Evolutionary conservation across 345 rosid species (phyloP), one percentile per base, ranked within the genome.

Genomic region (Sisymbrium altissimum): DNA sequence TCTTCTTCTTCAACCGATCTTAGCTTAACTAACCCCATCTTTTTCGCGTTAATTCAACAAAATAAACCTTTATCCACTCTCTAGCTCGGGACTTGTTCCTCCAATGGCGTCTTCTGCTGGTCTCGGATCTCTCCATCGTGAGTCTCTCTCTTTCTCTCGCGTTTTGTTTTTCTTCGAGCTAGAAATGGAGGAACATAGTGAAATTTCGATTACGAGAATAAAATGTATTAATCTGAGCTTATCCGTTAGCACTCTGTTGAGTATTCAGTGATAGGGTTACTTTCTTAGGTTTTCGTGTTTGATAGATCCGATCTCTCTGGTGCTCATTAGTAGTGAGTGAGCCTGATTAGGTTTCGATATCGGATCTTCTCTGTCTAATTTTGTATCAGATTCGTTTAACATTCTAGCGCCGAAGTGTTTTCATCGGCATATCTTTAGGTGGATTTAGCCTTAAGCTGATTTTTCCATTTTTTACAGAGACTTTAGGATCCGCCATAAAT

Each of bases 31-130:
- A 62, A 71, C 61, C 57, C 57, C 11, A 4, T 2, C 12, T 40
- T 30, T n/a, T 56, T 53, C 9, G 30, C 23, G 6, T 63, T 30
- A 21, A 13, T 2, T 60, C 50, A 49, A 1, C 35, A 11, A 0
- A 36, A 4, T 23, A 23, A 35, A 52, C 41, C 12, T 59, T 39
- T 76, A 17, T 50, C 9, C 30, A 3, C 44, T 56, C 53, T 65
- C 40, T 6, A 59, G 14, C 68, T 71, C 71, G 19, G 9, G 49
- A 62, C 53, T 35, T 50, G 25, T 23, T 55, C 72, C 56, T 65
- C 45, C 89, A 35, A 91, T 94, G 98, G 98, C 83, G 66, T 87
- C 92, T 69, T 83, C 88, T 33, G 75, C 87, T 36, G 78, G 81
- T 74, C 84, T 89, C 64, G 92, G 88, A 74, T 90, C 92, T 57